Evolutionary conservation across 1,284 basidiomycete species (phyloP).

Genomic region (Inonotus hispidus): DNA sequence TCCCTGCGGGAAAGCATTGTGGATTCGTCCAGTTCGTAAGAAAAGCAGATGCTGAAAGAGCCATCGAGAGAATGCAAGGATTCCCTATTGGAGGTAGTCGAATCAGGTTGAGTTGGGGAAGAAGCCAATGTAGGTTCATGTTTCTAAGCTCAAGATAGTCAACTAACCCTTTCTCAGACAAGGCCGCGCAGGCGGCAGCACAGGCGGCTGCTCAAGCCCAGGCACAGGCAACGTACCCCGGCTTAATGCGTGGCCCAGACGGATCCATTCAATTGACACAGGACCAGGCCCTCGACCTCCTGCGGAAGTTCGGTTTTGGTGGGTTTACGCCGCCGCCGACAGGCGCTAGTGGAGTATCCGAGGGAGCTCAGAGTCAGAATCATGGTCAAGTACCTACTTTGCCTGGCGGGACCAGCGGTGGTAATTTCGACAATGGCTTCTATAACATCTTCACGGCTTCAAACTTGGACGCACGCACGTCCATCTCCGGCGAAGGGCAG

Average conservation of each 20-base stretch:
- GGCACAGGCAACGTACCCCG: conserved; percentile 29
- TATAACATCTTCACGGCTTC: conserved; percentile 5
- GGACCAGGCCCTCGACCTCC: conserved; percentile 62
- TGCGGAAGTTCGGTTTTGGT: conserved; percentile 54
- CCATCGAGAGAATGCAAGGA: conserved; percentile 95
- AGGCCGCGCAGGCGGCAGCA: conserved; percentile 81
- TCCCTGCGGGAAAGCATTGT: conserved; percentile 92
- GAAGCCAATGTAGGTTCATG: conserved; percentile 74
- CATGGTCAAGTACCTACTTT: background rate
- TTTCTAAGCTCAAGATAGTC: background rate
- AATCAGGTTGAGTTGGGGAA: conserved; percentile 89
- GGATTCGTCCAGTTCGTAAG: conserved; percentile 94
- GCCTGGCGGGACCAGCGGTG: conserved; percentile 1
- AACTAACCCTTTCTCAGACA: conserved; percentile 44
- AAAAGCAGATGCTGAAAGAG: conserved; percentile 86
- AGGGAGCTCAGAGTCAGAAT: background rate
- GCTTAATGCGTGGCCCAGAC: background rate
- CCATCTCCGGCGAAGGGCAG: background rate
- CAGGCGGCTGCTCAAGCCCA: conserved; percentile 65
- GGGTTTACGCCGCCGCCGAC: conserved; percentile 27
- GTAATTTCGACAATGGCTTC: conserved; percentile 15
- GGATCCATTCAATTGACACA: conserved; percentile 39
- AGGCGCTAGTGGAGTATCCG: background rate
- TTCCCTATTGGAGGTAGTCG: conserved; percentile 89
- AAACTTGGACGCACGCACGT: conserved; percentile 12